A percentile compares a stretch with the other conserved stretches of the same genome.
Conservation (phyloP, 148 eudicot species). For the Silene latifolia region DNA sequence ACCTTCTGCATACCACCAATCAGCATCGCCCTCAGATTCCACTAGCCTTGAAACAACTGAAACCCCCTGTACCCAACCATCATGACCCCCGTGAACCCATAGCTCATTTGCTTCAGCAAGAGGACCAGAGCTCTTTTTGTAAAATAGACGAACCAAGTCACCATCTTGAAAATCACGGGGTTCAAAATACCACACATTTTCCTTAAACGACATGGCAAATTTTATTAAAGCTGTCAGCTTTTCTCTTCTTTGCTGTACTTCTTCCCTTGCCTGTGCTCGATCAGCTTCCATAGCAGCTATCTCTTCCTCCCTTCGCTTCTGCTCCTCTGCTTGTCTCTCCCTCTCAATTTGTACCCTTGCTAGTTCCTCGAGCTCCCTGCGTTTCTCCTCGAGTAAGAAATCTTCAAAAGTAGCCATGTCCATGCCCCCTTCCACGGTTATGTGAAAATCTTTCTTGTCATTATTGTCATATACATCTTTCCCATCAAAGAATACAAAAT, state of each 20-base stretch:
- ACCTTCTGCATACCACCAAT: constrained; percentile 96
- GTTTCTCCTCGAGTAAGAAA: constrained; percentile 90
- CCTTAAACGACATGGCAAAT: constrained; percentile 40
- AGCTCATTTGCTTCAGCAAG: constrained; percentile 68
- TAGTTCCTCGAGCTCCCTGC: constrained; percentile 68
- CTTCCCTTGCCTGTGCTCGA: constrained; percentile 72
- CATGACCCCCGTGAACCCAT: constrained; percentile 94
- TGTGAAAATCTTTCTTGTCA: constrained; percentile 70
- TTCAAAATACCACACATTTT: constrained; percentile 65
- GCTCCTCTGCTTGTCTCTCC: constrained; percentile 72
- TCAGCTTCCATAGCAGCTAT: constrained; percentile 75
- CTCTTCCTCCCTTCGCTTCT: constrained; percentile 67
- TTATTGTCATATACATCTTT: constrained; percentile 88
- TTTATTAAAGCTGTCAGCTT: constrained; percentile 43
- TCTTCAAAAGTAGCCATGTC: constrained; percentile 64
- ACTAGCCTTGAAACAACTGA: constrained; percentile 63
- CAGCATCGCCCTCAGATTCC: constrained; percentile 53
- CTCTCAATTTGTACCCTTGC: constrained; percentile 71
- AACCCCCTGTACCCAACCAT: constrained; percentile 75
- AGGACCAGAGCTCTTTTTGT: constrained; percentile 79
- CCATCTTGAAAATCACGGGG: constrained; percentile 60
- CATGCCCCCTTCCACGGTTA: constrained; percentile 74
- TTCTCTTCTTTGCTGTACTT: constrained; percentile 48
- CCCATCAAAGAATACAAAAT: constrained; percentile 87
- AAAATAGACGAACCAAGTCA: constrained; percentile 62